Base-by-base conservation (phyloP, 768 basidiomycete genomes). In the Sporobolomyces roseus region DNA sequence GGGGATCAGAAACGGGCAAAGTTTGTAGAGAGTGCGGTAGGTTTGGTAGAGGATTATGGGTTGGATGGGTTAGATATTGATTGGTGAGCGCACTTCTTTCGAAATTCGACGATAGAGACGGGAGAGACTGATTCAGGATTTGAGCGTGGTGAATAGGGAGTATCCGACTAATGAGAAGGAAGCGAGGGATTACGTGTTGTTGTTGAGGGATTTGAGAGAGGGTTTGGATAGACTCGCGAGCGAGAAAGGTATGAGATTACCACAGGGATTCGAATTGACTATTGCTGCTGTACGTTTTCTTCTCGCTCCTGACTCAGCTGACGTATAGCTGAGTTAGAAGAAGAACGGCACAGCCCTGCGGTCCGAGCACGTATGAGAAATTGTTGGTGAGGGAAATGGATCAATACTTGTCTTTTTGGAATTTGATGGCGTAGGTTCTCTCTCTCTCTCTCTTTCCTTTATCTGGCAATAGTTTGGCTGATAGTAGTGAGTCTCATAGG, bases 31-130 rank as follows among this genome's bases (percentile, higher is more conserved):
- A 87, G 86, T 32, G 83, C 91, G 2, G 82, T 98, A 48, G 82
- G 84, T 71, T 77, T 98, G 5, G 80, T 98, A 43, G 92, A 97
- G 77, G 81, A 98, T 78, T 90, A 90, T 66, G 96, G 93, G 0
- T 78, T 97, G 27, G 94, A 98, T 73, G 94, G 96, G 0, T 80
- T 94, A 13, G 93, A 94, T 75, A 80, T 93, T 33, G 93, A 94
- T 78, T 94, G 91, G 75, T 69, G 48, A 50, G 66, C 23, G 16
- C 4, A 27, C 8, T 29, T 27, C 13, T 51, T 29, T 51, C 50
- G 38, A 17, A 17, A 41, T 41, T 41, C 38, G n/a, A n/a, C n/a
- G 93, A 94, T 75, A 80, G 93, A 32, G 93, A 94, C 78, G 93
- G 91, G 75, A 67, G 48, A 50, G 66, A 17, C 38, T 41, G 38